Conservation (phyloP, 768 basidiomycete genomes). For the Amanita subjunquillea region DNA sequence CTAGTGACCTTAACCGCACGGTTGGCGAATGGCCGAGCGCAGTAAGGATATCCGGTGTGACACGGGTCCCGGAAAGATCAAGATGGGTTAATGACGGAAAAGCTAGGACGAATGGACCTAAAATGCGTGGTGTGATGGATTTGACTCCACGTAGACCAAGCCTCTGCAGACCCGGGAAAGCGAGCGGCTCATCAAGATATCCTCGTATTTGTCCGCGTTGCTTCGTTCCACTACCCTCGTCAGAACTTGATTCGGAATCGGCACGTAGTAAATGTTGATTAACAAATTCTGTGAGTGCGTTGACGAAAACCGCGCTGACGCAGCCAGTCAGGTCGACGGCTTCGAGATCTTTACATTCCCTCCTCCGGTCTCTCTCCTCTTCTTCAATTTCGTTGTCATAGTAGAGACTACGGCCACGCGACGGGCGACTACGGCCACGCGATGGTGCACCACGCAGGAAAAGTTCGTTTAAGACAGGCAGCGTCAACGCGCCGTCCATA, state of each 20-base stretch:
- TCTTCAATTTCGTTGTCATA: constrained; percentile 50
- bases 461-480: constrained; percentile 80
- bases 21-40: constrained; percentile 53
- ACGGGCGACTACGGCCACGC: constrained; percentile 56
- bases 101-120: constrained; percentile 66
- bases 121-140: constrained; percentile 57
- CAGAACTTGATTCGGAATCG: constrained; percentile 27
- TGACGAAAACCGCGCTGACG: constrained; percentile 83
- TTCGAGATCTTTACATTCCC: constrained; percentile 69
- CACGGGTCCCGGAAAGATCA: constrained; percentile 85
- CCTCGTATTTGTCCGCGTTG: constrained; percentile 21
- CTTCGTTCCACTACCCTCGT: constrained; percentile 29
- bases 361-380: constrained; percentile 64
- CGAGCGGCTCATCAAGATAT: constrained; percentile 38
- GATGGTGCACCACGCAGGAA: constrained; percentile 77
- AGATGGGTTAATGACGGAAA: constrained; percentile 85
- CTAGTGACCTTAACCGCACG: constrained; percentile 66
- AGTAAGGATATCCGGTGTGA: constrained; percentile 63
- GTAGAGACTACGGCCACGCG: constrained; percentile 52
- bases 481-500: constrained; percentile 88
- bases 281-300: constrained; percentile 79
- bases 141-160: constrained; percentile 78
- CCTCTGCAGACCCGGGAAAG: constrained; percentile 63
- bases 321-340: constrained; percentile 94
- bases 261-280: constrained; percentile 43